These are phyloP conservation scores for Borealophlyctis nickersoniae DNA, from an alignment of 192 early-diverging fungal species.

Conservation along the genomic window DNA sequence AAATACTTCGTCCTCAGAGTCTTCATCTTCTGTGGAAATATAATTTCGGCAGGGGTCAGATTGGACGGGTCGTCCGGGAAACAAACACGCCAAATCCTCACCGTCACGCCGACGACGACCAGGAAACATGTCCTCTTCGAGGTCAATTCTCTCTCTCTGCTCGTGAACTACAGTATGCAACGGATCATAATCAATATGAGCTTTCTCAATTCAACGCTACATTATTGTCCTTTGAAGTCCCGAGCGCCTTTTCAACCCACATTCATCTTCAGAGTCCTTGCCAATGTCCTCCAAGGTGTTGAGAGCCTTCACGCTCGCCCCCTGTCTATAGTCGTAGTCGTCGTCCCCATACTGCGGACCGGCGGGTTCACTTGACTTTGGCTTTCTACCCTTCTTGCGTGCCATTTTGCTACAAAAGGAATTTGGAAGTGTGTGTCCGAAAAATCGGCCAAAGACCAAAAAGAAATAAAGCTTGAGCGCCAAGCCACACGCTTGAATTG, in stretches of 20 bases:
- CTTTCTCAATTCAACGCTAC: too few species aligned
- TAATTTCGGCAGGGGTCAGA: too few species aligned
- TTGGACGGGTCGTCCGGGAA: too few species aligned
- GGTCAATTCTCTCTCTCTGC: slow-evolving; percentile 32
- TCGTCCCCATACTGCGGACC: neutral
- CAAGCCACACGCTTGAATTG: neutral
- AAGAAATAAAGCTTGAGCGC: neutral
- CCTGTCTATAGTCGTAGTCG: slow-evolving; percentile 14
- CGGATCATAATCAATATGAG: too few species aligned
- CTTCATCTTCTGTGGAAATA: slow-evolving; percentile 56
- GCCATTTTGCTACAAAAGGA: slow-evolving; percentile 4
- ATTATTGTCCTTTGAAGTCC: neutral
- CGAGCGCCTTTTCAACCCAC: slow-evolving; percentile 1
- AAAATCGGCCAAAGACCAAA: neutral
- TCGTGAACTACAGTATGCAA: slow-evolving; percentile 38
- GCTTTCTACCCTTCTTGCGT: slow-evolving; percentile 23
- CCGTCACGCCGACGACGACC: slow-evolving; percentile 27
- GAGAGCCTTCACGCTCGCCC: slow-evolving; percentile 20
- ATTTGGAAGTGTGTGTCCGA: neutral
- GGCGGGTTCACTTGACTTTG: neutral
- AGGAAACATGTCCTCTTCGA: neutral
- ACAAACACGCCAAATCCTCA: slow-evolving; percentile 71
- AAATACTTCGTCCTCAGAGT: slow-evolving; percentile 28
- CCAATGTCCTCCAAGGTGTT: slow-evolving; percentile 22
- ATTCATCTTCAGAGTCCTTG: slow-evolving; percentile 38